Evolutionary conservation across 352 stramenopile species (phyloP), one percentile per base, ranked within the genome.

Genomic region (Globisporangium irregulare): DNA sequence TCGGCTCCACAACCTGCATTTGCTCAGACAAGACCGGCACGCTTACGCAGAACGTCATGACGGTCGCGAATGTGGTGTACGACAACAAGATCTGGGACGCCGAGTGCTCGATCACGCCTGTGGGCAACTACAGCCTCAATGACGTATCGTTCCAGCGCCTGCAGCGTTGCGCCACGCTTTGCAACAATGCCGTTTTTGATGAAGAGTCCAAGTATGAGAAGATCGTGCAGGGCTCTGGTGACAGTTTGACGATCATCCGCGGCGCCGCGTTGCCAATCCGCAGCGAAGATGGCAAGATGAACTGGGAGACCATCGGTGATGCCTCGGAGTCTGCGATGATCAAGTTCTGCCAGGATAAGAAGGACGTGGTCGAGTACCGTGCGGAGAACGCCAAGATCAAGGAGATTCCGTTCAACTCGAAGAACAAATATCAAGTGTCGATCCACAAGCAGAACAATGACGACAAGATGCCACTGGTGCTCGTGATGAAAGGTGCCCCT

Each of bases 11-110:
- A 3, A 96, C 82, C 24, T 95, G 84, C 69, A 98, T 99, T 70
- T 98, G 90, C 78, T 96, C 90, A n/a, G 96, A 99, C 73, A 98
- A 98, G 80, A 98, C 94, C 1, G 94, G 94, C 20, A 98, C 95
- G 59, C 78, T 98, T 18, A 98, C 95, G 22, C 80, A 94, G 57
- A 98, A 98, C 71, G 84, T 97, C 68, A 98, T 98, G 95, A 98
- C 93, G 14, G 92, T 98, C 20, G 89, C 92, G 0, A 80, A 96
- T 34, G 46, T 86, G 54, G 91, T 86, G 34, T 93, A 91, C 73
- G 77, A 80, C 60, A 88, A 88, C 66, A 63, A 78, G 38, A 95
- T 90, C 53, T 83, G 76, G 69, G 89, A 97, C 67, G 73, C 70
- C 58, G 83, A 86, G 68, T 93, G 82, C 71, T 94, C 86, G 27